Evolutionary conservation across 2,329 filamentous ascomycete genomes (phyloP), one percentile per base, ranked within the genome.

Genomic region (Alternaria triticina): DNA sequence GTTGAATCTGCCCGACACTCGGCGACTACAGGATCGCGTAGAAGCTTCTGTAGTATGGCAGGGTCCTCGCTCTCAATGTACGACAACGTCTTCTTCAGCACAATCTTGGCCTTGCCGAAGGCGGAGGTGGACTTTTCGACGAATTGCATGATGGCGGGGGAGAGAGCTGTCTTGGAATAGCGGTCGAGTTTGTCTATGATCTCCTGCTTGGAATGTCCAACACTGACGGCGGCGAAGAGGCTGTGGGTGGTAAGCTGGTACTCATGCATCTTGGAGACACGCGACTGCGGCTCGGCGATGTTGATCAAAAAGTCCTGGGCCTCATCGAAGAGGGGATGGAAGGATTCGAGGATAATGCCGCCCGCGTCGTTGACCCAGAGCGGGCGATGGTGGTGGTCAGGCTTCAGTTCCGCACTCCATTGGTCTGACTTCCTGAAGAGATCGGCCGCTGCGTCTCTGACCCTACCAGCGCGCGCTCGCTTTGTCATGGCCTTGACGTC

Each of bases 261-360:
- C 81, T 99, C 95, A 83, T 98, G 96, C 67, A 98, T 88, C 75
- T 94, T 95, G 6, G 90, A 91, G 61, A 96, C 95, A 63, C 95
- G 89, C 36, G 94, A 97, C 62, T 95, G 85, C 17, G 95, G 96
- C 82, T 99, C 95, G 66, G 95, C 93, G 71, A 99, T 95, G 50
- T 96, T 97, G 73, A 96, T 97, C 62, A 99, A 85, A 77, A 99
- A 97, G 78, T 97, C 94, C 77, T 97, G 94, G 0, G 93, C 95
- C 74, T 94, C 91, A 61, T 91, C 87, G 61, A 95, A 94, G 60
- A 96, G 85, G 3, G 94, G 92, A 56, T 92, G 95, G 83, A 97
- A 98, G 72, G 94, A 97, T 84, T 99, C 95, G 46, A 98, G 85
- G 28, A 96, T 96, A 76, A 98, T 96, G 67, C 91, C 90, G 36